Percentiles rank a stretch among this genome's conserved stretches.
Evolutionary conservation across 2,329 filamentous ascomycete species (phyloP).

Genomic region (Lachnellula subtilissima): DNA sequence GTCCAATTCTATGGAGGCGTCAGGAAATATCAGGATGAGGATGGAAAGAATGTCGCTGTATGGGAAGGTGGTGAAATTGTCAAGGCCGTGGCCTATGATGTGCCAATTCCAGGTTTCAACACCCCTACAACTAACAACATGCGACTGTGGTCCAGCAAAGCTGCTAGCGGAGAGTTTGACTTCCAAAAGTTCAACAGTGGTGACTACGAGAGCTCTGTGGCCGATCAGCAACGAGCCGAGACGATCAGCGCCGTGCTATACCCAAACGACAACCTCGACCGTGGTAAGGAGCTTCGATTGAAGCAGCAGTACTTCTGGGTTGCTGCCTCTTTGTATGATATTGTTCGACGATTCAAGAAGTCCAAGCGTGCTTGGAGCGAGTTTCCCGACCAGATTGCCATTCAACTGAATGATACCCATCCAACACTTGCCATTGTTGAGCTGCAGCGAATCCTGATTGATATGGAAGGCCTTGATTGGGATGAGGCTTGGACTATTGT

Average conservation of each 20-base stretch:
- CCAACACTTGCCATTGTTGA: constrained; percentile 95
- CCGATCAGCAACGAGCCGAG: constrained; percentile 97
- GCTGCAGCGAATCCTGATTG: constrained; percentile 85
- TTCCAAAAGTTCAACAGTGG: constrained; percentile 99
- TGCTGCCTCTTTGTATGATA: constrained; percentile 91
- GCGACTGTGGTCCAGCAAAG: constrained; percentile 95
- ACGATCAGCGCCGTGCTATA: constrained; percentile 97
- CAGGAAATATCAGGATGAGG: constrained; percentile 65
- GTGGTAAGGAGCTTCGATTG: constrained; percentile 91
- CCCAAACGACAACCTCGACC: constrained; percentile 94
- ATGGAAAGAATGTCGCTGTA: constrained; percentile 67
- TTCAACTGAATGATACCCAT: constrained; percentile 97
- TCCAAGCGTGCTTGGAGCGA: constrained; percentile 84
- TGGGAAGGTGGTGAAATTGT: constrained; percentile 97
- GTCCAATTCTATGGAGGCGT: constrained; percentile 95
- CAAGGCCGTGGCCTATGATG: constrained; percentile 87
- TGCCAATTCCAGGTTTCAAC: constrained; percentile 83
- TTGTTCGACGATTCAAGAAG: constrained; percentile 98
- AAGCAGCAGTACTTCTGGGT: constrained; percentile 99
- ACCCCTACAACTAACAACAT: constrained; percentile 94
- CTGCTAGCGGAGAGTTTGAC: constrained; percentile 94
- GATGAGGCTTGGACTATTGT: constrained; percentile 86
- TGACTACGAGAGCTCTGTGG: constrained; percentile 92
- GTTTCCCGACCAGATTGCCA: constrained; percentile 91
- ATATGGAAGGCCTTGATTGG: constrained; percentile 89